Conservation (phyloP, 805 yeast genomes). For the Myxozyma monticola region DNA sequence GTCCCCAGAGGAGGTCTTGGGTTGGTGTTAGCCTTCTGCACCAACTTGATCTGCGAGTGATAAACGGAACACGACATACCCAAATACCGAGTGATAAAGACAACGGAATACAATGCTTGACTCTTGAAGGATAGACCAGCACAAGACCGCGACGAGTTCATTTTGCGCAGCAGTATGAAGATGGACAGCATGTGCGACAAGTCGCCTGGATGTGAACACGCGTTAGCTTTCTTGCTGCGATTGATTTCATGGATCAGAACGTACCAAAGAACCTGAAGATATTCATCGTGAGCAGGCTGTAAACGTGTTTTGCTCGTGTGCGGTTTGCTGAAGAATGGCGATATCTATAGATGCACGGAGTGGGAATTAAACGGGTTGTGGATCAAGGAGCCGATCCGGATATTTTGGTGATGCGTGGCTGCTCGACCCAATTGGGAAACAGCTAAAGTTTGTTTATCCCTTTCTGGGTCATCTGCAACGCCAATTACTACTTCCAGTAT, state of each 20-base stretch:
- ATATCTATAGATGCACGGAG: too few species aligned
- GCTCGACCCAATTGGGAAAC: too few species aligned
- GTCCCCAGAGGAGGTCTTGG: conserved; percentile 47
- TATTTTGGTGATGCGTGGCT: too few species aligned
- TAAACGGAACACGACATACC: conserved; percentile 56
- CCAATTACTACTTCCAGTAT: too few species aligned
- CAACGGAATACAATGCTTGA: conserved; percentile 73
- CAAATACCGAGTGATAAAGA: conserved; percentile 70
- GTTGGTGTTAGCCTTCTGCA: background rate
- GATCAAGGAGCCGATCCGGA: too few species aligned
- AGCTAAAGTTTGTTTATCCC: too few species aligned
- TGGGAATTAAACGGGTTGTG: too few species aligned
- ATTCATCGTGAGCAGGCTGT: conserved; percentile 27
- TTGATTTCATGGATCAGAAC: background rate
- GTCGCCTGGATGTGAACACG: conserved; percentile 52
- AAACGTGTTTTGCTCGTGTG: too few species aligned
- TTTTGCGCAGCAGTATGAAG: conserved; percentile 69
- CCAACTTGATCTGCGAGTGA: background rate
- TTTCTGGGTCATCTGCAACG: too few species aligned
- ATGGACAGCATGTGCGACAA: conserved; percentile 80
- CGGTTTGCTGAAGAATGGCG: too few species aligned
- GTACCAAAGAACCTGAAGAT: conserved; percentile 33
- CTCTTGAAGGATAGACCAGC: conserved; percentile 89
- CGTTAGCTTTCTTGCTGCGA: background rate
- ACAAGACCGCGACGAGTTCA: conserved; percentile 61